Evolutionary conservation across 129 eudicot genomes (phyloP).

Genomic region (Erigeron canadensis): DNA sequence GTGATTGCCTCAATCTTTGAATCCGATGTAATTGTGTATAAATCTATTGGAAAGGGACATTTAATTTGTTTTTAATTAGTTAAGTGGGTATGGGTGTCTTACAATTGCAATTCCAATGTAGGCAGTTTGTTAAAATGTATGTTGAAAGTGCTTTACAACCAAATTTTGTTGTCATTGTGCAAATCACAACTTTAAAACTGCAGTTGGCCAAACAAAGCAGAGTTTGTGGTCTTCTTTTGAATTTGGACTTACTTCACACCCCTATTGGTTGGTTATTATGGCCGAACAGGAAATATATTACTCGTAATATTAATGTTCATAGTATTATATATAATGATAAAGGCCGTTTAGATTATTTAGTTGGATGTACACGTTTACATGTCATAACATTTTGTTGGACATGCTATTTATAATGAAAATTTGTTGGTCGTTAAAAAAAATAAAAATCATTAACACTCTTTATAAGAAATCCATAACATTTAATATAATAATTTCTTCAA

Average conservation of each 20-base stretch:
- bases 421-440: too few species aligned
- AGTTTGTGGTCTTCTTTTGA: neutral
- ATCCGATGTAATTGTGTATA: slow-evolving; percentile 28
- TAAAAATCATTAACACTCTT: too few species aligned
- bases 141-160: slow-evolving; percentile 37
- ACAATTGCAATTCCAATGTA: slow-evolving; percentile 40
- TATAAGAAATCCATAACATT: too few species aligned
- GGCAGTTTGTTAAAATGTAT: slow-evolving; percentile 36
- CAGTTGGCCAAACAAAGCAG: slow-evolving; percentile 32
- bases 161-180: slow-evolving; percentile 32
- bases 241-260: slow-evolving; percentile 13
- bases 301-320: too few species aligned
- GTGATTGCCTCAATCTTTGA: slow-evolving; percentile 37
- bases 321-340: too few species aligned
- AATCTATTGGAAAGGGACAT: slow-evolving; percentile 40
- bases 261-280: neutral
- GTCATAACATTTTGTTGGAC: too few species aligned
- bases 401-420: too few species aligned
- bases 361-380: too few species aligned
- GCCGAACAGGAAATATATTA: neutral
- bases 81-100: slow-evolving; percentile 39
- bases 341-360: too few species aligned
- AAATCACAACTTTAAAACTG: slow-evolving; percentile 33
- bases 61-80: neutral
- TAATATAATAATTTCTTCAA: too few species aligned